These are phyloP conservation scores for Scutellaria minor DNA, from an alignment of 257 asterid species.

Conservation along the genomic window DNA sequence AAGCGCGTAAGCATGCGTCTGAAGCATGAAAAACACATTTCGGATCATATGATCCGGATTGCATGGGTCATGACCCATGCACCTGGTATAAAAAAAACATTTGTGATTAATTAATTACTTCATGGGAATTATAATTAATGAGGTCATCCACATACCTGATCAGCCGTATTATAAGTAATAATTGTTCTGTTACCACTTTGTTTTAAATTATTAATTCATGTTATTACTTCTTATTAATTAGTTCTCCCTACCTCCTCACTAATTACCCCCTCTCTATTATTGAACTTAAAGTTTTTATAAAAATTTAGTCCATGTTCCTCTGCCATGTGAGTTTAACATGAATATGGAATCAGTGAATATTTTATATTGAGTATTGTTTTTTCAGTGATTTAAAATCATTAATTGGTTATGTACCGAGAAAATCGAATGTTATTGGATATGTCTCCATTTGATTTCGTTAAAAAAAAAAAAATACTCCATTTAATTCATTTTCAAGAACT, in stretches of 20 bases:
- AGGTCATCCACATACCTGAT: slow-evolving; percentile 24
- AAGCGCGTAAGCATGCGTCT: too few relatives aligned
- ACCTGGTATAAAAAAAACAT: too few relatives aligned
- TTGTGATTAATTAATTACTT: too few relatives aligned
- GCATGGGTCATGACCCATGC: too few relatives aligned
- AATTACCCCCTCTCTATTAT: slow-evolving; percentile 24
- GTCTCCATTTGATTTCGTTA: not conserved
- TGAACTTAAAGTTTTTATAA: not conserved
- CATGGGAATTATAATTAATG: too few relatives aligned
- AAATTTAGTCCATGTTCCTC: slow-evolving; percentile 47
- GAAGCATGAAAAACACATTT: too few relatives aligned
- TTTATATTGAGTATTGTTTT: not conserved
- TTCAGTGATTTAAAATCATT: not conserved
- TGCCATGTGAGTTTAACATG: slow-evolving; percentile 56
- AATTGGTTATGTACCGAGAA: not conserved
- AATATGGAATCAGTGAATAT: slow-evolving; percentile 32
- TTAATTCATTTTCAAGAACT: not conserved
- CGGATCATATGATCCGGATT: too few relatives aligned
- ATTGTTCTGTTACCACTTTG: too few relatives aligned
- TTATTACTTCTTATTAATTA: not conserved
- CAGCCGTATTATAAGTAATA: not conserved
- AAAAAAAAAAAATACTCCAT: not conserved
- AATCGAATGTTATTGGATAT: not conserved
- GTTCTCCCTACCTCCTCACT: slow-evolving; percentile 29
- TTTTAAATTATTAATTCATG: slow-evolving; percentile 11